Base-by-base conservation (phyloP, 2,329 filamentous ascomycete genomes). In the Tolypocladium capitatum region DNA sequence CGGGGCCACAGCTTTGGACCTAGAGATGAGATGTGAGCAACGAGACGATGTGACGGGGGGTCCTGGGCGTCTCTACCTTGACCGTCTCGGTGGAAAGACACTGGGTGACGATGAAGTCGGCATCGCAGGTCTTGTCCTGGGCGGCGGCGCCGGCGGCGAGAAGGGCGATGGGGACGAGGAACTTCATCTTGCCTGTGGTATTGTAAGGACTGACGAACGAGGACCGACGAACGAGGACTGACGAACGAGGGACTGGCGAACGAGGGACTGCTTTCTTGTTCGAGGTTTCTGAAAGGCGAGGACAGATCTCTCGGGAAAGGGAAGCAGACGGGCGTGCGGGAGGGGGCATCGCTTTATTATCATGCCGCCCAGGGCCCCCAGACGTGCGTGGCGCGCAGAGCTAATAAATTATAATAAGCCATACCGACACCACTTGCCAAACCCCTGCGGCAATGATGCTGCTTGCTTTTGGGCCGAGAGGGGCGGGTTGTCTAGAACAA, bases 31-130 rank as follows among this genome's bases (percentile, higher is more conserved):
- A n/a, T 28, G 10, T 35, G 20, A 18, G 45, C 21, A 38, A 20
- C 13, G 20, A 7, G 34, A 16, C 28, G 14, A 18, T 9, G n/a
- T 8, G 30, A 24, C 10, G 36, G 6, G 30, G 5, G 24, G 30
- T 32, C 16, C 18, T 3, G 11, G 18, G 24, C 1, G 7, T 10
- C 1, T 49, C 38, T 56, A 65, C 64, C 60, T 69, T 69, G 49
- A 55, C 55, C 35, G 54, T 63, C 55, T 74, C 66, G 47, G 60
- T 64, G 32, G 53, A 47, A 21, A 75, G 62, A 57, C 72, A 75
- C 48, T 63, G 55, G 48, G 64, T 63, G 56, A 75, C 68, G 38
- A 75, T 74, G 63, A 68, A 68, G 46, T 71, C 63, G 53, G 72
- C 72, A 9, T 58, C 61, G 55, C 72, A 75, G 44, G 38, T 28